Evolutionary conservation across 2,329 filamentous ascomycete species (phyloP).

Genomic region (Exophiala bonariae): DNA sequence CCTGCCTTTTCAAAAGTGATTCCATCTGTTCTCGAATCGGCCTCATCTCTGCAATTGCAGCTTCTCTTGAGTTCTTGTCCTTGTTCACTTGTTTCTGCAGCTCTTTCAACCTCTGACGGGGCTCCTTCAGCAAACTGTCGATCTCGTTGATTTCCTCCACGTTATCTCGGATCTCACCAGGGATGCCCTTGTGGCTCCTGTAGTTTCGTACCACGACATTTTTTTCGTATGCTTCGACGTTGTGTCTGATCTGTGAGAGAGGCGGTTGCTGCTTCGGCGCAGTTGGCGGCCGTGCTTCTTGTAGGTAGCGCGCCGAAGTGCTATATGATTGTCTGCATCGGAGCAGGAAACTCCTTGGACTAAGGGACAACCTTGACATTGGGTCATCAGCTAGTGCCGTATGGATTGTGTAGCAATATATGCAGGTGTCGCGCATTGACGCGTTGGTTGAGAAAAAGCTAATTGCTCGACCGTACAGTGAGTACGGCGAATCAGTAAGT

Average conservation of each 20-base stretch:
- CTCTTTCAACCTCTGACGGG: conserved; percentile 44
- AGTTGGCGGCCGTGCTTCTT: conserved; percentile 57
- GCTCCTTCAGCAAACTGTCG: conserved; percentile 40
- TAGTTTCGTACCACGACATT: conserved; percentile 90
- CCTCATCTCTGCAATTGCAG: conserved; percentile 20
- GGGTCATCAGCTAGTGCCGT: neutral
- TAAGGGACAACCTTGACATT: conserved; percentile 12
- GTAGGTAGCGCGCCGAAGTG: conserved; percentile 3
- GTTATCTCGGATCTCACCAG: conserved; percentile 50
- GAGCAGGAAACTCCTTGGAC: conserved; percentile 16
- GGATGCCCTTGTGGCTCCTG: conserved; percentile 51
- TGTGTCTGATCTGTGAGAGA: conserved; percentile 85
- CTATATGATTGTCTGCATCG: conserved; percentile 21
- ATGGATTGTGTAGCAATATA: too few relatives aligned
- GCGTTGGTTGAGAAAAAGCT: too few relatives aligned
- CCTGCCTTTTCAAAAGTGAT: conserved; percentile 33
- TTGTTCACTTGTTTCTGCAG: conserved; percentile 43
- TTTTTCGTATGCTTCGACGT: conserved; percentile 74
- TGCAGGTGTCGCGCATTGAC: neutral
- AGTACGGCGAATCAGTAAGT: too few relatives aligned
- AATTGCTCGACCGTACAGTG: too few relatives aligned
- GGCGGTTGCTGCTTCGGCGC: conserved; percentile 80
- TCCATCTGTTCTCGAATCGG: conserved; percentile 26
- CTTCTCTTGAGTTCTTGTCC: conserved; percentile 30
- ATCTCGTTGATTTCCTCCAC: conserved; percentile 39